Evolutionary conservation across 176 grass and related monocot genomes (phyloP).

Genomic region (Ensete glaucum): DNA sequence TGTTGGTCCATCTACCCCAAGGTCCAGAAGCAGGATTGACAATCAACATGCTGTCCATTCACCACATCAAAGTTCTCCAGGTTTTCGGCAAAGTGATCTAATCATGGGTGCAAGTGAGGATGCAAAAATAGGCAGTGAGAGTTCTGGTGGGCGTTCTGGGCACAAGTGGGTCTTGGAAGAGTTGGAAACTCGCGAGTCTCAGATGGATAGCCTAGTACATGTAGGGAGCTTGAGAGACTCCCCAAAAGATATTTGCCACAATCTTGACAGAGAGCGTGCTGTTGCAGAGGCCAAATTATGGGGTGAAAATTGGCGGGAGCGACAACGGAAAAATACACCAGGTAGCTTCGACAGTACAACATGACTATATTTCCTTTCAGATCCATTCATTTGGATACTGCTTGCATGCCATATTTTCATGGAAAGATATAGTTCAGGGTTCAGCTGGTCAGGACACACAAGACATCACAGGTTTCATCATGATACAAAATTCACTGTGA

Average conservation of each 20-base stretch:
- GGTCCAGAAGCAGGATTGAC: slow-evolving; percentile 40
- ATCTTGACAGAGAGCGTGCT: slow-evolving; percentile 19
- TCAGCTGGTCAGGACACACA: background rate
- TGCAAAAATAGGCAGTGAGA: slow-evolving; percentile 33
- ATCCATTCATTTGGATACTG: background rate
- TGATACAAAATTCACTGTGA: slow-evolving; percentile 3
- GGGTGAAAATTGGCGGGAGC: slow-evolving; percentile 48
- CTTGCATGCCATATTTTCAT: background rate
- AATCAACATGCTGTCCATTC: slow-evolving; percentile 37
- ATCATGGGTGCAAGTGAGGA: slow-evolving; percentile 27
- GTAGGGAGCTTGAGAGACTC: slow-evolving; percentile 31
- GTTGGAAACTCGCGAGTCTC: slow-evolving; percentile 28
- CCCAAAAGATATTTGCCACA: slow-evolving; percentile 17
- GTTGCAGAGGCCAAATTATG: slow-evolving; percentile 37
- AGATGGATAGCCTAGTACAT: slow-evolving; percentile 53
- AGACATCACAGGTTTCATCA: slow-evolving; percentile 1
- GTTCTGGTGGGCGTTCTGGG: slow-evolving; percentile 56
- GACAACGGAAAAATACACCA: slow-evolving; percentile 18
- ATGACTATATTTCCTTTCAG: slow-evolving; percentile 4
- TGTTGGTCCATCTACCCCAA: slow-evolving; percentile 56
- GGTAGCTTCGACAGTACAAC: slow-evolving; percentile 33
- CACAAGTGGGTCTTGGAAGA: slow-evolving; percentile 55
- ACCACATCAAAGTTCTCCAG: slow-evolving; percentile 44
- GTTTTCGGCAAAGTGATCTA: slow-evolving; percentile 43
- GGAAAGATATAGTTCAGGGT: background rate